Evolutionary conservation across 192 early-diverging fungal species (phyloP).

Genomic region (Backusella parvicylindrica): DNA sequence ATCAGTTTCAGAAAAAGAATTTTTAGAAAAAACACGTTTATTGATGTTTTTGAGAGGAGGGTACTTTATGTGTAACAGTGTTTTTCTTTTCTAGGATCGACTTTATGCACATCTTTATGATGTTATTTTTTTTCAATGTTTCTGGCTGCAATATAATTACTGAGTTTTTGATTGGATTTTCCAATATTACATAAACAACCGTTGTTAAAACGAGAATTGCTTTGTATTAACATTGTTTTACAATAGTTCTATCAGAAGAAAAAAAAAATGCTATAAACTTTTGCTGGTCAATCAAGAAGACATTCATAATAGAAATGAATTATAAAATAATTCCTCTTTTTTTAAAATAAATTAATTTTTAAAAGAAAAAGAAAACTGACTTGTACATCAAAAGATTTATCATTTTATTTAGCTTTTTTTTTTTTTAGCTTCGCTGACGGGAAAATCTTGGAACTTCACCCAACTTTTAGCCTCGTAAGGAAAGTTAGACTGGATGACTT

Average conservation of each 20-base stretch:
- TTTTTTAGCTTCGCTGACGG: not conserved
- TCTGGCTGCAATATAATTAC: not conserved
- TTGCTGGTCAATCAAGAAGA: not conserved
- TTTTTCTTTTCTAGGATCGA: not conserved
- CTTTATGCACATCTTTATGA: not conserved
- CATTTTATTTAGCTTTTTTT: not conserved
- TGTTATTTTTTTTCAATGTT: not conserved
- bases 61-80: not conserved
- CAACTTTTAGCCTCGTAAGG: not conserved
- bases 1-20: not conserved
- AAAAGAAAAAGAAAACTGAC: too few relatives aligned
- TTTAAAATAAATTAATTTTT: too few relatives aligned
- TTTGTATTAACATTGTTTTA: too few relatives aligned
- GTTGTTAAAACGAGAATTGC: not conserved
- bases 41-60: not conserved
- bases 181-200: not conserved
- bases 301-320: not conserved
- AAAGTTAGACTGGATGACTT: not conserved
- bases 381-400: not conserved
- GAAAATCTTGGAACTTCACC: conserved; percentile 3
- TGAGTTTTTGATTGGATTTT: not conserved
- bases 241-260: not conserved
- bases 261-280: not conserved
- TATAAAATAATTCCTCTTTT: not conserved
- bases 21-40: not conserved